These are phyloP conservation scores for Dichotomopilus funicola DNA, from an alignment of 2,329 filamentous ascomycete genomes.

Conservation along the genomic window DNA sequence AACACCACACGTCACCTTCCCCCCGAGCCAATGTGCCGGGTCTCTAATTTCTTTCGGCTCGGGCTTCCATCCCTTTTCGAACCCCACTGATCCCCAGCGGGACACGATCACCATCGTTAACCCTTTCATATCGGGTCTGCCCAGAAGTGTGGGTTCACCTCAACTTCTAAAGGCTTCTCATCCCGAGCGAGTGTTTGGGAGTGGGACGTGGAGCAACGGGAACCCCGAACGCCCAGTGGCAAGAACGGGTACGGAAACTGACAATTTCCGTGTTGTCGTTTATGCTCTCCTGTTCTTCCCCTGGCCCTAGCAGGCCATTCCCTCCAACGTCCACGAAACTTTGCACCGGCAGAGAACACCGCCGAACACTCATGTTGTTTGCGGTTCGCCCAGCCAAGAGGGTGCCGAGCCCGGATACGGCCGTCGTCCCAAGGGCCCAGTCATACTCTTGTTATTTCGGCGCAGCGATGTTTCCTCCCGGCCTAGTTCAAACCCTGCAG, in stretches of 20 bases:
- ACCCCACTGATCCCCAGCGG: no score
- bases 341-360: neutral
- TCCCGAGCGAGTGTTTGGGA: no score
- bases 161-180: neutral
- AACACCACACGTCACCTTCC: neutral
- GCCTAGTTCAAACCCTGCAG: neutral
- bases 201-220: neutral
- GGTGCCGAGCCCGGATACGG: constrained; percentile 17
- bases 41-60: no score
- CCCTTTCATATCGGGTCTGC: no score
- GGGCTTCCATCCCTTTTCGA: constrained; percentile 2
- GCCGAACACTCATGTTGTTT: neutral
- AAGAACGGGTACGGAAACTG: neutral
- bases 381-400: neutral
- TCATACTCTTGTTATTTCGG: constrained; percentile 6
- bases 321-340: neutral
- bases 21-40: neutral
- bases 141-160: neutral
- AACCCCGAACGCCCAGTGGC: constrained; percentile 10
- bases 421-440: constrained; percentile 14
- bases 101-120: no score
- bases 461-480: constrained; percentile 1
- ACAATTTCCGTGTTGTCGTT: constrained; percentile 8
- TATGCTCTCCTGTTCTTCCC: neutral
- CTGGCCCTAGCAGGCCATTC: constrained; percentile 3